These are phyloP conservation scores for Fagopyrum homotropicum DNA, from an alignment of 148 eudicot genomes.

Conservation along the genomic window DNA sequence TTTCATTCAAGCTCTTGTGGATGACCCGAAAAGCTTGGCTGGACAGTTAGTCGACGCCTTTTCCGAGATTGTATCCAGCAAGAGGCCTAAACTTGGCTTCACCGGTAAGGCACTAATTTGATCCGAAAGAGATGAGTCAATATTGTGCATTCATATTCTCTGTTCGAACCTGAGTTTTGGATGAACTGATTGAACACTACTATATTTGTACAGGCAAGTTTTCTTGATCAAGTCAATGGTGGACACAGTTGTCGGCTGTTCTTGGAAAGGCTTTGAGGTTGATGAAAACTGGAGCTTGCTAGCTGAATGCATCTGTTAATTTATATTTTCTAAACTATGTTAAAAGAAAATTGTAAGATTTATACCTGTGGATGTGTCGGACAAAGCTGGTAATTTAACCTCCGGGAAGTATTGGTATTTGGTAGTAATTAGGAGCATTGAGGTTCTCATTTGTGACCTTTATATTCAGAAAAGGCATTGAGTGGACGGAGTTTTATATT, in stretches of 20 bases:
- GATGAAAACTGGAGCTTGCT: neutral
- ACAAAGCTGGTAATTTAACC: too few relatives aligned
- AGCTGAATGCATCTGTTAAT: neutral
- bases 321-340: neutral
- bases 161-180: neutral
- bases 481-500: neutral
- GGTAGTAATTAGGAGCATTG: neutral
- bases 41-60: conserved; percentile 80
- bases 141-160: neutral
- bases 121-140: too few relatives aligned
- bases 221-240: neutral
- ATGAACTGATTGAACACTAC: neutral
- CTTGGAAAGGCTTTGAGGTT: neutral
- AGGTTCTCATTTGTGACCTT: neutral
- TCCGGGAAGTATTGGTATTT: too few relatives aligned
- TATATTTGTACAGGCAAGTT: neutral
- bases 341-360: neutral
- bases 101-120: neutral
- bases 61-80: conserved; percentile 53
- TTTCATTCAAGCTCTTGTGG: conserved; percentile 54
- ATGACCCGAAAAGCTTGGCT: conserved; percentile 76
- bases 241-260: neutral
- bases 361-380: neutral
- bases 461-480: neutral
- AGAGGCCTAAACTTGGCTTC: conserved; percentile 52